Evolutionary conservation across 805 yeast species (phyloP).

Genomic region (Kodamaea nitidulidarum): DNA sequence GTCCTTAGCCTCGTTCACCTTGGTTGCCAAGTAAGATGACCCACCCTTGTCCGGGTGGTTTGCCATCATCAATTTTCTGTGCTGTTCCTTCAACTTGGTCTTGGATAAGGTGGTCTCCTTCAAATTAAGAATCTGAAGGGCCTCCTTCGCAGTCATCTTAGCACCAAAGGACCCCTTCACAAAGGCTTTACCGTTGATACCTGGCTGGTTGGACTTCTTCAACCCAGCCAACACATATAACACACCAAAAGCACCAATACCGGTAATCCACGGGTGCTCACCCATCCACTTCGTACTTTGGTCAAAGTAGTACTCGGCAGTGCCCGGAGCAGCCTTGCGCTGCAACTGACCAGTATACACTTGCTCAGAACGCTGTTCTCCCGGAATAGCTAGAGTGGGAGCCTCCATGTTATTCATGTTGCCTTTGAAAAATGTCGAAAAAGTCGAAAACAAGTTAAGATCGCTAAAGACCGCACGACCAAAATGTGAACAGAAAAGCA

Average conservation of each 20-base stretch:
- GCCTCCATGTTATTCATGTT: conserved; percentile 44
- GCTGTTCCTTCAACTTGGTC: conserved; percentile 69
- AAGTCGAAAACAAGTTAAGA: not conserved
- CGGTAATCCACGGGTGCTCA: conserved; percentile 72
- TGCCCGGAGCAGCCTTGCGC: conserved; percentile 39
- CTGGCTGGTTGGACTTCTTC: conserved; percentile 65
- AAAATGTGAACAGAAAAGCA: no score
- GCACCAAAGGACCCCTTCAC: conserved; percentile 85
- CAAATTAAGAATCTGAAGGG: conserved; percentile 75
- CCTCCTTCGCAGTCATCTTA: conserved; percentile 89
- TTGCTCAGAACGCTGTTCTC: conserved; percentile 32
- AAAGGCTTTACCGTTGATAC: conserved; percentile 61
- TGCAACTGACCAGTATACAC: conserved; percentile 39
- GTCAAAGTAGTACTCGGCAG: conserved; percentile 64
- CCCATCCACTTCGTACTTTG: conserved; percentile 55
- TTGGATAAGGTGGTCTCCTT: conserved; percentile 61
- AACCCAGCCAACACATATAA: conserved; percentile 65
- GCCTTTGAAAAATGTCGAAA: conserved; percentile 5
- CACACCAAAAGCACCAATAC: conserved; percentile 62
- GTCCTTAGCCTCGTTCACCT: conserved; percentile 89
- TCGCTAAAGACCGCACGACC: not conserved
- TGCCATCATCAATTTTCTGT: conserved; percentile 77
- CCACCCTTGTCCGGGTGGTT: conserved; percentile 97
- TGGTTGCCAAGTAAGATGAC: conserved; percentile 81
- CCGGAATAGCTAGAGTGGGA: conserved; percentile 56